A percentile compares a stretch with the other conserved stretches of the same genome.
phyloP scores from a whole-genome alignment of 1,284 basidiomycete genomes.

The Tilletiaria anomala region DNA sequence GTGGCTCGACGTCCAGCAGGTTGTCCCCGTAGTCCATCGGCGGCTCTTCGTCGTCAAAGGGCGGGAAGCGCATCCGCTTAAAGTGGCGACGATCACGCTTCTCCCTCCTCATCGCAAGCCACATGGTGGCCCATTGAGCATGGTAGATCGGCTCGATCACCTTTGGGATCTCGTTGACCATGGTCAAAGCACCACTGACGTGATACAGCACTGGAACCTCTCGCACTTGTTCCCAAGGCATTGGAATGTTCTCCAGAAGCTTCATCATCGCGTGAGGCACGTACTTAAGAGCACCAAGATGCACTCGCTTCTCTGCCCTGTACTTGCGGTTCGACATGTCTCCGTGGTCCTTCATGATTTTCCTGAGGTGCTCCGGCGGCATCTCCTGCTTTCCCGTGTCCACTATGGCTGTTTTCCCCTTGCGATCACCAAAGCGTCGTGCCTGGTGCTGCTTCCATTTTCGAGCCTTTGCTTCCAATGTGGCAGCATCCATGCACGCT shows the following conservation, averaged over 20 bases:
- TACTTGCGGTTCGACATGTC: conserved; percentile 49
- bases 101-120: conserved; percentile 97
- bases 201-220: conserved; percentile 43
- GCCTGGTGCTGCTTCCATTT: conserved; percentile 90
- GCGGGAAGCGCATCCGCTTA: conserved; percentile 99
- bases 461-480: conserved; percentile 65
- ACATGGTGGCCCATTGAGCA: conserved; percentile 99
- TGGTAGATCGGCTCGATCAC: conserved; percentile 96
- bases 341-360: conserved; percentile 41
- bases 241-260: conserved; percentile 94
- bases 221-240: conserved; percentile 67
- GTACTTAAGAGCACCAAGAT: conserved; percentile 93
- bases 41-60: conserved; percentile 91
- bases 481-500: not conserved
- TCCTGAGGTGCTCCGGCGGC: conserved; percentile 56
- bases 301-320: conserved; percentile 95
- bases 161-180: conserved; percentile 94
- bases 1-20: conserved; percentile 88
- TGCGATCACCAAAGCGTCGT: conserved; percentile 74
- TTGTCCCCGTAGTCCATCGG: conserved; percentile 59
- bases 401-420: conserved; percentile 64
- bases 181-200: conserved; percentile 98
- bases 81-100: conserved; percentile 98
- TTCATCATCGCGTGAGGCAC: conserved; percentile 99
- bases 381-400: conserved; percentile 74